Evolutionary conservation across 345 rosid genomes (phyloP), one percentile per base, ranked within the genome.

Genomic region (thale cress (Arabidopsis thaliana)): DNA sequence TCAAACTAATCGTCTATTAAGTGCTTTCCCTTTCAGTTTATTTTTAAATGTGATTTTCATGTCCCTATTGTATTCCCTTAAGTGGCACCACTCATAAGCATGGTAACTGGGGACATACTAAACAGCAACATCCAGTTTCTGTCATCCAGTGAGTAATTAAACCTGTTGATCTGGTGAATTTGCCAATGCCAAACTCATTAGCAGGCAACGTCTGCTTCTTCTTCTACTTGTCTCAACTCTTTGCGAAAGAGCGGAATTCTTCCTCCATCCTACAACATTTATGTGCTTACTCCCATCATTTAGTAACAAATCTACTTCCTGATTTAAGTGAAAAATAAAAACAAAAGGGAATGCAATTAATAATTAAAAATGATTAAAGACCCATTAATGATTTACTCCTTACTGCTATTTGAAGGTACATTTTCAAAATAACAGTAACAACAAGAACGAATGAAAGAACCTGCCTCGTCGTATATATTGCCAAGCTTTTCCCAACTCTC

Each of bases 221-320:
- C 99, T 87, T 81, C 99, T 84, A 80, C 99, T 94, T 71, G 85
- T 83, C 70, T 91, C 96, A 62, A 92, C 99, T 84, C 97, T 90
- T 72, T 84, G 88, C 10, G 97, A 85, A 79, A 90, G 79, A 78
- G 81, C 78, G 53, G 84, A 84, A 86, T 81, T 87, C 77, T 90
- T 90, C 87, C 96, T 90, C 99, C 99, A 94, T 73, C 88, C 96
- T 24, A 81, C 83, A 66, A 85, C 97, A 81, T 94, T 94, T 76
- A 88, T 85, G 81, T 94, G 99, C 92, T 94, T 94, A 70, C 99
- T 94, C 71, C 99, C 99, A 82, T 94, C 99, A 84, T 94, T 94
- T 69, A 94, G 85, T 86, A 94, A 74, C 88, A 94, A 89, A 74
- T 94, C 99, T 64, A 94, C 99, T 81, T 94, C 99, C 97, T 94